Conservation (phyloP, 768 basidiomycete genomes). For the Amanita phalloides region DNA sequence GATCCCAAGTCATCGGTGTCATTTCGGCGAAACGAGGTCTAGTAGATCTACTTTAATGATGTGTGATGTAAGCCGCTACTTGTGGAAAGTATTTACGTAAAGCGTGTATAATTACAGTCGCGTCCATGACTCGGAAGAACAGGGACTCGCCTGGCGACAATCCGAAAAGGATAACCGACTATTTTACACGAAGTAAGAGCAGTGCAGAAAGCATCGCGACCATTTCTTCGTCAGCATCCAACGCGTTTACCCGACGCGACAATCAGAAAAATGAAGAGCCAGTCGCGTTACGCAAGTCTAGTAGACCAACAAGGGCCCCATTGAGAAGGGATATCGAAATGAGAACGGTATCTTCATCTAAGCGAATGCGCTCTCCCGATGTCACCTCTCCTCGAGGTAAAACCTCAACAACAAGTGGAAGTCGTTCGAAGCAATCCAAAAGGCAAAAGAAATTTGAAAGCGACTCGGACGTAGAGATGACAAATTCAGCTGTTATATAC, state of each 20-base stretch:
- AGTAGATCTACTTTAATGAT: conserved; percentile 23
- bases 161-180: conserved; percentile 1
- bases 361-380: conserved; percentile 5
- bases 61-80: too few relatives aligned
- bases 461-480: conserved; percentile 22
- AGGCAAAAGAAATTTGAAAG: conserved; percentile 26
- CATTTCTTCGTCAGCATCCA: neutral
- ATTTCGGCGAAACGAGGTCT: conserved; percentile 32
- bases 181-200: neutral
- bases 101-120: neutral
- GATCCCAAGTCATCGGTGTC: conserved; percentile 39
- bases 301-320: neutral
- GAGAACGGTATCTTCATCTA: neutral
- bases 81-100: neutral
- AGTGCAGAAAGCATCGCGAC: neutral
- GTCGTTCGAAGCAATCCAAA: conserved; percentile 11
- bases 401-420: neutral
- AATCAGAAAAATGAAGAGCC: neutral
- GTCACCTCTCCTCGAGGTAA: neutral
- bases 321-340: neutral
- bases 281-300: neutral
- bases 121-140: neutral
- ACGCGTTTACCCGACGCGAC: neutral
- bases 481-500: conserved; percentile 16
- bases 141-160: neutral